These are phyloP conservation scores for Microbotryum lychnidis-dioicae DNA, from an alignment of 1,284 basidiomycete species.

Conservation along the genomic window DNA sequence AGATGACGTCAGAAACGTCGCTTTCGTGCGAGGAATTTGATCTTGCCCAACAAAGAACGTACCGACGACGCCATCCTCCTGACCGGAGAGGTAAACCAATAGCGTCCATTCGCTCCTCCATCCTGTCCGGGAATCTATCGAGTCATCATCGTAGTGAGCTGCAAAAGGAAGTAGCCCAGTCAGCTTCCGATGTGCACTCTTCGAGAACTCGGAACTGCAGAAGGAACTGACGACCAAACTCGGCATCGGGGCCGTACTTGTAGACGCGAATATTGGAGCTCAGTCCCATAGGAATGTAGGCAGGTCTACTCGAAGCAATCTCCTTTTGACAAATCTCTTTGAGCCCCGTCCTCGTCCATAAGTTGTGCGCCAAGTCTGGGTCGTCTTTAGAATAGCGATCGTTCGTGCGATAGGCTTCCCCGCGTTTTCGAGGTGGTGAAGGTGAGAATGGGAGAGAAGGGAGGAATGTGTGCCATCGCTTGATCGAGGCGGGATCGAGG, in stretches of 20 bases:
- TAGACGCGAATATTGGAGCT: slow-evolving; percentile 43
- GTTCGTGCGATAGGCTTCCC: slow-evolving; percentile 66
- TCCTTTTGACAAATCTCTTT: neutral
- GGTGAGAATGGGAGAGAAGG: slow-evolving; percentile 36
- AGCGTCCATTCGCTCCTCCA: slow-evolving; percentile 64
- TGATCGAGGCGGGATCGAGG: slow-evolving; percentile 1
- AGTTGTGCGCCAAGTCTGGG: slow-evolving; percentile 51
- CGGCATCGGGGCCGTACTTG: slow-evolving; percentile 35
- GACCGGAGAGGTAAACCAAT: slow-evolving; percentile 63
- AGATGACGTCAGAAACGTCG: neutral
- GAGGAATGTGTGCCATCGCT: slow-evolving; percentile 2
- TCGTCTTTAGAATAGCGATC: slow-evolving; percentile 59
- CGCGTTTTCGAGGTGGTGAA: slow-evolving; percentile 62
- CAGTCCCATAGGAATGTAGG: slow-evolving; percentile 29
- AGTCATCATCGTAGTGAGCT: slow-evolving; percentile 65
- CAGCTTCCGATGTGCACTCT: slow-evolving; percentile 19
- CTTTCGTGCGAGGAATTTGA: no score
- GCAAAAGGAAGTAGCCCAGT: slow-evolving; percentile 47
- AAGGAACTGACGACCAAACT: slow-evolving; percentile 37
- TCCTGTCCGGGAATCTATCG: slow-evolving; percentile 43
- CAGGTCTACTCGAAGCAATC: slow-evolving; percentile 1
- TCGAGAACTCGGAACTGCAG: neutral
- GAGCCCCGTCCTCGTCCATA: slow-evolving; percentile 41
- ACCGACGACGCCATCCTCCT: slow-evolving; percentile 56
- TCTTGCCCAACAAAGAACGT: neutral